These are phyloP conservation scores for Ophiostoma sp. DNA, from an alignment of 2,329 filamentous ascomycete genomes.

Conservation along the genomic window DNA sequence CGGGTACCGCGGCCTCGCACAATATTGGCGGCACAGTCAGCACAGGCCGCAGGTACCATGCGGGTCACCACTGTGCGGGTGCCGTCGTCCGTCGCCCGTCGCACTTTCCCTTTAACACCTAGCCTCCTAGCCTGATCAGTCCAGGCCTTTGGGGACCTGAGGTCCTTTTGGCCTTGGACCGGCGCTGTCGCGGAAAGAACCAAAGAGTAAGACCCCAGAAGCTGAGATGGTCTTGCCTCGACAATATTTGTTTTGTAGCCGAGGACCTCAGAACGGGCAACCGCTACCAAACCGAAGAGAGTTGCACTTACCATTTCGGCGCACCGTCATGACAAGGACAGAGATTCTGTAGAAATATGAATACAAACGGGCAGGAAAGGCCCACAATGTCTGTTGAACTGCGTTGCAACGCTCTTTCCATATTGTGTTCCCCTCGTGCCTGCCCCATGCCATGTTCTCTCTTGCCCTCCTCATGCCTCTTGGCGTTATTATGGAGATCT, in stretches of 20 bases:
- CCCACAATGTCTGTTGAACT: neutral
- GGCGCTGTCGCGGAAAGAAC: conserved; percentile 2
- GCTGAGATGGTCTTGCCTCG: neutral
- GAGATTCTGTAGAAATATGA: neutral
- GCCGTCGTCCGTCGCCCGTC: conserved; percentile 1
- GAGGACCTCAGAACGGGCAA: neutral
- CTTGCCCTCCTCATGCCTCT: neutral
- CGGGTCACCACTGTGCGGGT: conserved; percentile 6
- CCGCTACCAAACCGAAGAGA: conserved; percentile 1
- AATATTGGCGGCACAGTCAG: conserved; percentile 4
- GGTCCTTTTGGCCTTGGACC: neutral
- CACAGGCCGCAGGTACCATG: neutral
- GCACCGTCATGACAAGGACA: neutral
- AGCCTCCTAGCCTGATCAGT: neutral
- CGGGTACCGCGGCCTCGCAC: conserved; percentile 10
- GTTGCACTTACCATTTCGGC: neutral
- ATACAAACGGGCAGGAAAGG: neutral
- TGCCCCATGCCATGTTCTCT: neutral
- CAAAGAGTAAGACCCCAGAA: neutral
- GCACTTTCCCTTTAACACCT: conserved; percentile 10
- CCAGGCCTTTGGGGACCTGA: neutral
- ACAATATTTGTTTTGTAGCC: neutral
- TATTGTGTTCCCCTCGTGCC: neutral
- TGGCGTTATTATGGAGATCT: neutral
- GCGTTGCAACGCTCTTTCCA: neutral